phyloP scores from a whole-genome alignment of 805 yeast species.

The Henningerozyma blattae region DNA sequence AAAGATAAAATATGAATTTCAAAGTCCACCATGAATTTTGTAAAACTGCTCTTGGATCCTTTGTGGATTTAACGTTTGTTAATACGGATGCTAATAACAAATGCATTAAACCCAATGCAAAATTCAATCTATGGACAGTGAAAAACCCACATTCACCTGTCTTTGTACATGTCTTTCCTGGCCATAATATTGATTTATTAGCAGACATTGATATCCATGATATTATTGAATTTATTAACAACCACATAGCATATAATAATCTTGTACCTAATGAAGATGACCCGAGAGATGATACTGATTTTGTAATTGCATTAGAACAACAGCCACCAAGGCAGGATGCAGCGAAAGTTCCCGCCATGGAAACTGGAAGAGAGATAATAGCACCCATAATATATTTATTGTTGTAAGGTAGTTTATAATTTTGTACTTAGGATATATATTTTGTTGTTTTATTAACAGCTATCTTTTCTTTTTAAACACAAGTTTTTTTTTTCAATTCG shows the following conservation, averaged over 20 bases:
- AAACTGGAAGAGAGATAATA: slow-evolving; percentile 58
- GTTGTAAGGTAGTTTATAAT: not conserved
- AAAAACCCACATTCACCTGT: slow-evolving; percentile 83
- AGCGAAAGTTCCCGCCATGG: slow-evolving; percentile 44
- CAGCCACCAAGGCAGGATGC: slow-evolving; percentile 80
- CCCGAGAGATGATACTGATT: slow-evolving; percentile 38
- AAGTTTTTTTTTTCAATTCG: too few species aligned
- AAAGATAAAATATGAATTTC: slow-evolving; percentile 51
- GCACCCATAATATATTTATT: slow-evolving; percentile 45
- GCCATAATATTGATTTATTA: slow-evolving; percentile 61
- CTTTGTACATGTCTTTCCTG: slow-evolving; percentile 73
- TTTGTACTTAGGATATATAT: too few species aligned
- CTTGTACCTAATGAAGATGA: slow-evolving; percentile 76
- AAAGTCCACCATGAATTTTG: slow-evolving; percentile 91
- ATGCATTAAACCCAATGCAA: slow-evolving; percentile 77
- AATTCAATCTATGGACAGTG: slow-evolving; percentile 85
- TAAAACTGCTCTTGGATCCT: slow-evolving; percentile 64
- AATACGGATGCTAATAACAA: slow-evolving; percentile 54
- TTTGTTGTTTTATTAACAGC: too few species aligned
- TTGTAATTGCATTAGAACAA: slow-evolving; percentile 53
- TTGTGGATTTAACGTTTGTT: slow-evolving; percentile 63
- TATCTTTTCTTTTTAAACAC: too few species aligned
- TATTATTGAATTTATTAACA: slow-evolving; percentile 64
- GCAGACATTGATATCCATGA: slow-evolving; percentile 85
- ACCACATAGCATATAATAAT: slow-evolving; percentile 68